Evolutionary conservation across 768 basidiomycete species (phyloP).

Genomic region (Podaxis sp.): DNA sequence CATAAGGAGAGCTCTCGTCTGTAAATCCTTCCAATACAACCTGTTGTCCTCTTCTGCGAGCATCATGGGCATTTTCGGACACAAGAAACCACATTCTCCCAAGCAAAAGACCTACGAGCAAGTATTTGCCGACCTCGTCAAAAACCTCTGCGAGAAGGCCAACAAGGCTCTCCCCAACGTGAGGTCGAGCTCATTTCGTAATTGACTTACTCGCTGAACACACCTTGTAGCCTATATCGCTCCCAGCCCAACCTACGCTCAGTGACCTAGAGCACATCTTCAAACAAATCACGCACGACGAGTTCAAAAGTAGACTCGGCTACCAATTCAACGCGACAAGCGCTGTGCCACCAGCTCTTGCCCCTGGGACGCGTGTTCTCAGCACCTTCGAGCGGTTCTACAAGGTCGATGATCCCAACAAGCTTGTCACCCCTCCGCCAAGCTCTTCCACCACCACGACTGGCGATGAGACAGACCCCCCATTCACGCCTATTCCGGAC

Average conservation of each 20-base stretch:
- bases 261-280: not conserved
- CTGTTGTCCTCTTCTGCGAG: not conserved
- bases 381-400: not conserved
- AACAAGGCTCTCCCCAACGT: not conserved
- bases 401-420: not conserved
- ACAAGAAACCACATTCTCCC: not conserved
- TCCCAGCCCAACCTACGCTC: not conserved
- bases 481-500: not conserved
- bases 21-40: not conserved
- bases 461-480: not conserved
- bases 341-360: not conserved
- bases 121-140: not conserved
- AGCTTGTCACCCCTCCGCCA: not conserved
- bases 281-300: not conserved
- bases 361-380: not conserved
- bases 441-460: not conserved
- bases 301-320: not conserved
- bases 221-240: not conserved
- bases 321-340: not conserved
- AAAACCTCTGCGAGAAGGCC: not conserved
- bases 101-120: not conserved
- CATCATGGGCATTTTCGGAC: not conserved
- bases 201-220: not conserved
- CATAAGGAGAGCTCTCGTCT: not conserved
- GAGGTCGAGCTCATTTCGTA: not conserved